Base-by-base conservation (phyloP, 441 rosid species). In the Iberis amara region DNA sequence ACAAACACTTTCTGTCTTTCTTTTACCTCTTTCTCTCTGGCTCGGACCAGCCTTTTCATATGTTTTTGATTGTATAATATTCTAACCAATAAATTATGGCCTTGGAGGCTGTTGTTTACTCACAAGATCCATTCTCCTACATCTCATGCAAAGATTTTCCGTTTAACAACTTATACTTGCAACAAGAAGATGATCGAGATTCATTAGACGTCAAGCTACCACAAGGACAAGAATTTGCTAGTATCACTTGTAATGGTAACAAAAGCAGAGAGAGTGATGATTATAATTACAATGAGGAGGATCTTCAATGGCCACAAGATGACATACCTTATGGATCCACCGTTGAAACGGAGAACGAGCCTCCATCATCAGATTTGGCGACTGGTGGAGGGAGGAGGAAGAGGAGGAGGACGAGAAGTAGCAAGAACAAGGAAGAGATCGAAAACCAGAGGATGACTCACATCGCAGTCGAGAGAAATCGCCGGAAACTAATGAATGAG, bases 401-500 rank as follows among this genome's bases (percentile, higher is more conserved):
- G 43, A 82, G 77, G 70, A 72, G 85, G 46, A 72, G 85, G 39
- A 57, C 71, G 14, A 68, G 69, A 52, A 72, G 59, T 61, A 51
- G 49, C 54, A 82, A 79, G 79, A 82, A 79, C 74, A 76, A 74
- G 41, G 83, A 82, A 62, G 83, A 82, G 72, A 68, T 82, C 5
- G 89, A 82, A 74, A 82, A 73, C 47, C 85, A 82, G 57, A 73
- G 89, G 68, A 77, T 77, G 79, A 79, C 83, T 68, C 89, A 79
- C 56, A 82, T 82, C 53, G 76, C 81, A 28, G 83, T 79, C 39
- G 89, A 82, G 73, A 79, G 85, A 49, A 82, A 79, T 72, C 85
- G 89, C 60, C 79, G 89, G 60, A 82, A 77, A 70, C 85, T 75
- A 64, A 82, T 82, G 89, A 82, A 82, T 18, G 89, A 82, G 59